Evolutionary conservation across 306 rosid species (phyloP), one percentile per base, ranked within the genome.

Genomic region (Trichosanthes truncata): DNA sequence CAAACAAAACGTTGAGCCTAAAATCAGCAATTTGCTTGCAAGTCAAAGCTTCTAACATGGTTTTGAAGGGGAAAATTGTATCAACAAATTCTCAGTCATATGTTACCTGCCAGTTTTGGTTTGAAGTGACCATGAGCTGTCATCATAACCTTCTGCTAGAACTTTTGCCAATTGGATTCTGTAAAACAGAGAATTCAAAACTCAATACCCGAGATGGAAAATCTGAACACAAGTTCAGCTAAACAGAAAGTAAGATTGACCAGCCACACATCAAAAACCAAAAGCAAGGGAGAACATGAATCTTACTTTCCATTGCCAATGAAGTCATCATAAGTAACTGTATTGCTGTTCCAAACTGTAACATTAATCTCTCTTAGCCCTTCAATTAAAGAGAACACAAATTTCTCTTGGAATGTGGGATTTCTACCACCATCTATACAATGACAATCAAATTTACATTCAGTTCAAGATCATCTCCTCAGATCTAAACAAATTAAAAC

Each of bases 331-430:
- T 36, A 85, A 51, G 89, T 46, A 86, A 91, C 33, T 7, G 91
- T 88, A 62, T 94, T 92, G 89, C 96, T 92, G 87, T 94, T 94
- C 98, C 98, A 92, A 76, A 94, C 98, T 15, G 76, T 0, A 59
- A 87, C 94, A 80, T 60, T 88, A 49, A 94, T 20, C 67, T 88
- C 96, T 69, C 94, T 89, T 48, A 93, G 93, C 7, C 98, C 97
- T 88, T 93, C 98, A 74, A 93, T 87, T 5, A 93, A 74, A 7
- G 92, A 77, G 56, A 93, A 78, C 1, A 84, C 78, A 73, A 92
- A 93, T 86, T 93, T 93, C 88, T 93, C 91, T 74, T 90, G 98
- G 61, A 92, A 94, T 6, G 83, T 71, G 7, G 97, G 97, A 33
- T 87, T 81, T 78, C 63, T 87, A 3, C 94, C 94, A 4, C 98